These are phyloP conservation scores for Xylaria curta DNA, from an alignment of 495 filamentous ascomycete species.

Conservation along the genomic window DNA sequence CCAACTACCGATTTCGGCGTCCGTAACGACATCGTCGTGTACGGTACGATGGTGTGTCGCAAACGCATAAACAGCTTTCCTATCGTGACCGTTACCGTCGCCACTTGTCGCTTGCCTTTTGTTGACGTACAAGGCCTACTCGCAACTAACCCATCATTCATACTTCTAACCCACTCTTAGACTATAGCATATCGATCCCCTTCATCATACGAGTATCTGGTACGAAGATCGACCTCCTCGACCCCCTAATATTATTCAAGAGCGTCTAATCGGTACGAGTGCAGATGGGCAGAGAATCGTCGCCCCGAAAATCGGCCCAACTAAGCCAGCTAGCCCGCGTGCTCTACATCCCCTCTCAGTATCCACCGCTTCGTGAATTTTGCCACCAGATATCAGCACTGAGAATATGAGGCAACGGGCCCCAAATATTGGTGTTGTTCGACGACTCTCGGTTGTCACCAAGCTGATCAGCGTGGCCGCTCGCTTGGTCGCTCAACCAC, in stretches of 20 bases:
- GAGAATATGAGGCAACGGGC: constrained; percentile 25
- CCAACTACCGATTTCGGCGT: not conserved
- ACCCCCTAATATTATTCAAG: not conserved
- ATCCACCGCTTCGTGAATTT: not conserved
- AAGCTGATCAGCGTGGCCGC: constrained; percentile 8
- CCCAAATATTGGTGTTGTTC: constrained; percentile 5
- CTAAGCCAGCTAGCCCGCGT: no score
- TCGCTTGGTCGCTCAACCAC: constrained; percentile 37
- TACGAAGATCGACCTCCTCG: not conserved
- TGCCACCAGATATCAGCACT: constrained; percentile 26
- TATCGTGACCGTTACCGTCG: not conserved
- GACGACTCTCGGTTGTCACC: not conserved
- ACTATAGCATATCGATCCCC: not conserved
- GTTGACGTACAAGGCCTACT: not conserved
- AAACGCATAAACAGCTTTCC: no score
- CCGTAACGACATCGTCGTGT: not conserved
- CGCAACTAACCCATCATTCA: not conserved
- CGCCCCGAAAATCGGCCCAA: not conserved
- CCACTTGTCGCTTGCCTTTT: not conserved
- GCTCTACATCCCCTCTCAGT: not conserved
- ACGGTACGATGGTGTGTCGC: not conserved
- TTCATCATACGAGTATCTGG: not conserved
- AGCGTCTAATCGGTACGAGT: not conserved
- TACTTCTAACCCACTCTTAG: not conserved
- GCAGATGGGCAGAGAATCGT: not conserved